Base-by-base conservation (phyloP, 345 rosid genomes). In the Trapa incisa region DNA sequence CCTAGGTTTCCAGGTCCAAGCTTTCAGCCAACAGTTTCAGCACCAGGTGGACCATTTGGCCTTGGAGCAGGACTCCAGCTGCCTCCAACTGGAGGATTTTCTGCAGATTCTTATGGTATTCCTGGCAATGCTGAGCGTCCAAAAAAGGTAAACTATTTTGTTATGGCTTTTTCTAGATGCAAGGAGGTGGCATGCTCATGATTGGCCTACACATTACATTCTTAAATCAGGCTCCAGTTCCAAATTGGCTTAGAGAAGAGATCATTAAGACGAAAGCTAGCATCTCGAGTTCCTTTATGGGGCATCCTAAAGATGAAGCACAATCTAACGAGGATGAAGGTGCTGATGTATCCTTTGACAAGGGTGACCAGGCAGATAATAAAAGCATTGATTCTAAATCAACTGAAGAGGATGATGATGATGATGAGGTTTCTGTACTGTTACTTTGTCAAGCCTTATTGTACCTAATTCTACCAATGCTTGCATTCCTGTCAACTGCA, bases 181-280 rank as follows among this genome's bases (percentile, higher is more conserved):
- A 50, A 8, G 15, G n/a, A 17, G 36, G 54, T 54, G 42, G 54
- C 69, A 65, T 65, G 35, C 75, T 57, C 17, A 57, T 6, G 73
- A 48, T 48, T 68, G 71, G 68, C 39, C 64, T 72, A 43, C 72
- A 57, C 71, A 73, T 79, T 45, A 66, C 70, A 68, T 57, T 43
- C 61, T 61, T 79, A 33, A 22, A 76, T 71, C 86, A 95, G 99
- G 91, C 83, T 64, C 79, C 87, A 71, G 92, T 95, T 58, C 99
- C 99, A 75, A 86, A 85, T 75, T 95, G 99, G 99, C 96, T 95
- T 63, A 86, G 86, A 78, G 99, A 91, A 73, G 98, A 95, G 79
- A 81, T 95, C 69, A 80, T 86, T 67, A 91, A 89, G 88, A 89
- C 82, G 67, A 93, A 89, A 82, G 82, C 89, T 43, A 79, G 83